Evolutionary conservation across 306 rosid species (phyloP), one percentile per base, ranked within the genome.

Genomic region (Malus sieversii): DNA sequence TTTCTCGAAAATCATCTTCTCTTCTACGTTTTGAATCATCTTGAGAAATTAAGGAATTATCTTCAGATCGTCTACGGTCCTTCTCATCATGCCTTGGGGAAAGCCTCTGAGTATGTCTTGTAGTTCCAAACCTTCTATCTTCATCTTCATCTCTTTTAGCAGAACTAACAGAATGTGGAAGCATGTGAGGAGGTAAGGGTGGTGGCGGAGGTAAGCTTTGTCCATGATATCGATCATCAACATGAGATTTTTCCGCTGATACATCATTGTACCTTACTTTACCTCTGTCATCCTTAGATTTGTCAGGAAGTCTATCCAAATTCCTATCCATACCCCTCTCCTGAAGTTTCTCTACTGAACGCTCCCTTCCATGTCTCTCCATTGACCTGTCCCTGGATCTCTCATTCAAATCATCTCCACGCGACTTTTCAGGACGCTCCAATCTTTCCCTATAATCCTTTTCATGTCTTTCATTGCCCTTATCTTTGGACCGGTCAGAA

Each of bases 121-220:
- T 78, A 69, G 84, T 82, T 82, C 92, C 99, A 86, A 89, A 87
- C 85, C 96, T 90, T 78, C 99, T 90, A 78, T 95, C 99, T 61
- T 82, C 82, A 61, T 95, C 99, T 82, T 95, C 99, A 78, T 95
- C 99, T 77, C 98, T 90, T 88, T 97, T 89, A 61, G 93, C 89
- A 75, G 96, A 79, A 78, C 82, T 86, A 65, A 95, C 82, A 82
- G 98, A 95, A 75, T 95, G 99, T 77, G 98, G 99, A 82, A 90
- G 90, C 88, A 92, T 11, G 78, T 95, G 90, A 52, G 97, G 98
- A 60, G 99, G 99, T 79, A 95, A 82, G 74, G 99, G 99, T 29
- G 99, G 99, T 25, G 99, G 99, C 1, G 99, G 99, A 65, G 99
- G 99, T 90, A 95, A 85, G 85, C 82, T 87, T 87, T 95, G 99